Evolutionary conservation across 768 basidiomycete species (phyloP).

Genomic region (Gloeophyllum trabeum): DNA sequence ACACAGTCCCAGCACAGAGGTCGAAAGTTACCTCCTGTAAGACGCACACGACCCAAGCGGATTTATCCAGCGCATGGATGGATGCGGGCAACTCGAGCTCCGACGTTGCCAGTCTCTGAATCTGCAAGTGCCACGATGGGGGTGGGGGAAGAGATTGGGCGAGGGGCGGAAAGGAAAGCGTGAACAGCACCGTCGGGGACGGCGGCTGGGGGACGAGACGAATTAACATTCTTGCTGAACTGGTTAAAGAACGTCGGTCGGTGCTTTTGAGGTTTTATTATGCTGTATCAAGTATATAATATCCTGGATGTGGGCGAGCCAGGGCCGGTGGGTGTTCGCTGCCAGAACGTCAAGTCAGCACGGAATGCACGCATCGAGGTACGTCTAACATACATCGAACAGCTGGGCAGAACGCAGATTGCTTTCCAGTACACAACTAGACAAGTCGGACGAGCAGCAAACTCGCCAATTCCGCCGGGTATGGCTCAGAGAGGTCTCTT

Average conservation of each 20-base stretch:
- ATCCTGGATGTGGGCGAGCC: no score
- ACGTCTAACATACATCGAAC: no score
- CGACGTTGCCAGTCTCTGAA: conserved; percentile 37
- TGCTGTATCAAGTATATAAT: neutral
- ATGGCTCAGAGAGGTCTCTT: no score
- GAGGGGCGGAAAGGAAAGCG: conserved; percentile 34
- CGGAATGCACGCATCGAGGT: no score
- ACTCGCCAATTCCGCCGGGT: no score
- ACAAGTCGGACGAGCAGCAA: no score
- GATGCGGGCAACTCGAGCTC: conserved; percentile 40
- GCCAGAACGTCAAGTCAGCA: no score
- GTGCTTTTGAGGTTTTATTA: neutral
- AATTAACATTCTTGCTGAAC: conserved; percentile 36
- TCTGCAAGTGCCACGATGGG: conserved; percentile 39
- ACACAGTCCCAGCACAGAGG: conserved; percentile 30
- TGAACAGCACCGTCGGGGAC: conserved; percentile 48
- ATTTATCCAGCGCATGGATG: conserved; percentile 49
- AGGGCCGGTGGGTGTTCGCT: no score
- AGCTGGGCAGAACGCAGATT: no score
- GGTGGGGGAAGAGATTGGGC: conserved; percentile 32
- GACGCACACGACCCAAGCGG: conserved; percentile 43
- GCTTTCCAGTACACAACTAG: no score
- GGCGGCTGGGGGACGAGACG: conserved; percentile 33
- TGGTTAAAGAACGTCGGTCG: neutral
- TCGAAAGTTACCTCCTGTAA: conserved; percentile 56